Evolutionary conservation across 2,329 filamentous ascomycete genomes (phyloP).

Genomic region (Drechmeria coniospora): DNA sequence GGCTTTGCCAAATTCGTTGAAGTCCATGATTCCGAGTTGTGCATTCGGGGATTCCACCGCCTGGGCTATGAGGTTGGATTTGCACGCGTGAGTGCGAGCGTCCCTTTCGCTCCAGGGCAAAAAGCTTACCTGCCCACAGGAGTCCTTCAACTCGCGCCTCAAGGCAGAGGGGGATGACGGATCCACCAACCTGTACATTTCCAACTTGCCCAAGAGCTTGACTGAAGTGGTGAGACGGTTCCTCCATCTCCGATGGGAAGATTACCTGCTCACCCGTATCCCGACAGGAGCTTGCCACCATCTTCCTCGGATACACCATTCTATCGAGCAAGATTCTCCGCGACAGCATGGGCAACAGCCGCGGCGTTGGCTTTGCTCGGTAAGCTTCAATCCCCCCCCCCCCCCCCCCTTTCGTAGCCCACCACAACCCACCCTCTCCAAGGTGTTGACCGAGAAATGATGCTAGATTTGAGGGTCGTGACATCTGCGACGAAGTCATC

Average conservation of each 20-base stretch:
- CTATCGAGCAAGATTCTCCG: constrained; percentile 91
- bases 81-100: constrained; percentile 56
- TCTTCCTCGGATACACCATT: constrained; percentile 68
- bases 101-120: constrained; percentile 1
- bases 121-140: constrained; percentile 33
- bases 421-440: too few species aligned
- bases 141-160: constrained; percentile 95
- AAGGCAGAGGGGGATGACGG: constrained; percentile 83
- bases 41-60: constrained; percentile 88
- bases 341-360: constrained; percentile 80
- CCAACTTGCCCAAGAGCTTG: constrained; percentile 83
- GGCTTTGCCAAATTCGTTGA: constrained; percentile 93
- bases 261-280: constrained; percentile 3
- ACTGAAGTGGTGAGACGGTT: constrained; percentile 61
- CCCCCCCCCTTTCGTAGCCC: neutral
- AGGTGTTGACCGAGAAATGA: neutral
- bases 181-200: constrained; percentile 96
- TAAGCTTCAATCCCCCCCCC: constrained; percentile 26
- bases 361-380: constrained; percentile 95
- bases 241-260: too few species aligned
- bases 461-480: constrained; percentile 70
- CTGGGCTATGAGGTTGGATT: constrained; percentile 96
- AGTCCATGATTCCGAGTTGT: constrained; percentile 79
- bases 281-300: constrained; percentile 54
- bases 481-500: constrained; percentile 83